Evolutionary conservation across 2,329 filamentous ascomycete genomes (phyloP).

Genomic region (Thelonectria rubi): DNA sequence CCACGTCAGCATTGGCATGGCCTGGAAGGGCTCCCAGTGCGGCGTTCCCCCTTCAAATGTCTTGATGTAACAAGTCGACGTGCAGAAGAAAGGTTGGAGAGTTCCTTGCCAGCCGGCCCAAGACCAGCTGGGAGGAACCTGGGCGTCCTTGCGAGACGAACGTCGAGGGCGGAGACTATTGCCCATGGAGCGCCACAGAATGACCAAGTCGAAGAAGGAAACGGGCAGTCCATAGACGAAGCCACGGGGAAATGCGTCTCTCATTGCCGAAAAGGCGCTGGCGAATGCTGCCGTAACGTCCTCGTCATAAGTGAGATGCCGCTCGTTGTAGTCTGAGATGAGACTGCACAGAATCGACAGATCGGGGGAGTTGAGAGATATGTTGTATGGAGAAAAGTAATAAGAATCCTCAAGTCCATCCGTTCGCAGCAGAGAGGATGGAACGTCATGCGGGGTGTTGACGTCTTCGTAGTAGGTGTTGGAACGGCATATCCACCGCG

Average conservation of each 20-base stretch:
- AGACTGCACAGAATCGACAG: constrained; percentile 13
- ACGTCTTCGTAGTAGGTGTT: constrained; percentile 18
- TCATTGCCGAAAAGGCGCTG: constrained; percentile 14
- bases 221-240: constrained; percentile 13
- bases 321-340: constrained; percentile 1
- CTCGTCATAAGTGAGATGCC: constrained; percentile 11
- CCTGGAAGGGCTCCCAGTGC: constrained; percentile 16
- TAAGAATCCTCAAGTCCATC: background rate
- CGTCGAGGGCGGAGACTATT: constrained; percentile 2
- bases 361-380: constrained; percentile 9
- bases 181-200: constrained; percentile 10
- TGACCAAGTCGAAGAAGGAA: constrained; percentile 12
- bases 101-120: constrained; percentile 16
- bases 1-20: constrained; percentile 20
- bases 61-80: constrained; percentile 15
- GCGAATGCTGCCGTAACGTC: constrained; percentile 14
- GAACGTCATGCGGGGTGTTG: background rate
- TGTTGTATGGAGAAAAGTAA: constrained; percentile 8
- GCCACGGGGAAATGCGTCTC: constrained; percentile 10
- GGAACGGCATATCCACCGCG: constrained; percentile 15
- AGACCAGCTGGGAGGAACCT: constrained; percentile 4
- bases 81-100: background rate
- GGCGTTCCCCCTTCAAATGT: background rate
- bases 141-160: background rate
- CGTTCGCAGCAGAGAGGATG: background rate